A percentile compares a stretch with the other conserved stretches of the same genome.
Evolutionary conservation across 805 yeast species (phyloP).

Genomic region (Teunomyces barrocoloradensis): DNA sequence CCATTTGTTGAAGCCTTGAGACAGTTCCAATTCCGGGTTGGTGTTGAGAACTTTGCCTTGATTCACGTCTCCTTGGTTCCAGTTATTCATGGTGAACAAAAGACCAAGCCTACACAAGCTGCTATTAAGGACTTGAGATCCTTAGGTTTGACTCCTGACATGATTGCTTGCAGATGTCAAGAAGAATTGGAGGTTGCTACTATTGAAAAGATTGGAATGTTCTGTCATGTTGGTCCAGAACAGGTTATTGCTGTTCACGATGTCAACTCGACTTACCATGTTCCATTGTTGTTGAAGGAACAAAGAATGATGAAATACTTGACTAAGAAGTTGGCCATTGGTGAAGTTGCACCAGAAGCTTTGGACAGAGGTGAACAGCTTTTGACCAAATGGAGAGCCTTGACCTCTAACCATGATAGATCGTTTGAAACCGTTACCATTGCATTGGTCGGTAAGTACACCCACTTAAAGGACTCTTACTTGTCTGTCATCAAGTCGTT

Average conservation of each 20-base stretch:
- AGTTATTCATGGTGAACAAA: constrained; percentile 97
- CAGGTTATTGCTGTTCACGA: constrained; percentile 97
- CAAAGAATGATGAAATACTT: constrained; percentile 80
- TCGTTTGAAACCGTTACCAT: constrained; percentile 85
- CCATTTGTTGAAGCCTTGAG: constrained; percentile 98
- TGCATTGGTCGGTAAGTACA: constrained; percentile 97
- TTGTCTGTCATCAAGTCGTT: constrained; percentile 91
- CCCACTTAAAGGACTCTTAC: constrained; percentile 91
- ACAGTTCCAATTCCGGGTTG: constrained; percentile 98
- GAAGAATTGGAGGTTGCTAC: constrained; percentile 77
- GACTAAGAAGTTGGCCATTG: constrained; percentile 62
- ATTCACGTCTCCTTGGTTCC: constrained; percentile 97
- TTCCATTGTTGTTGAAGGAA: constrained; percentile 85
- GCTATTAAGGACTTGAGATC: constrained; percentile 97
- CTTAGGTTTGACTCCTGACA: constrained; percentile 90
- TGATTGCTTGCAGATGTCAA: constrained; percentile 97
- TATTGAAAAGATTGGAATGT: constrained; percentile 96
- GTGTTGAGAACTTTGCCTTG: constrained; percentile 87
- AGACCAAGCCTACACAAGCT: constrained; percentile 99
- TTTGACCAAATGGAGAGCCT: constrained; percentile 72
- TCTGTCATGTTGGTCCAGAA: constrained; percentile 97
- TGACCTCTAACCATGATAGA: constrained; percentile 78
- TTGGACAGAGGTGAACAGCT: constrained; percentile 63
- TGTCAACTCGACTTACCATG: constrained; percentile 95
- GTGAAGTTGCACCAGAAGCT: constrained; percentile 50